Conservation (phyloP, 345 rosid genomes). For the Citrus trifoliata region DNA sequence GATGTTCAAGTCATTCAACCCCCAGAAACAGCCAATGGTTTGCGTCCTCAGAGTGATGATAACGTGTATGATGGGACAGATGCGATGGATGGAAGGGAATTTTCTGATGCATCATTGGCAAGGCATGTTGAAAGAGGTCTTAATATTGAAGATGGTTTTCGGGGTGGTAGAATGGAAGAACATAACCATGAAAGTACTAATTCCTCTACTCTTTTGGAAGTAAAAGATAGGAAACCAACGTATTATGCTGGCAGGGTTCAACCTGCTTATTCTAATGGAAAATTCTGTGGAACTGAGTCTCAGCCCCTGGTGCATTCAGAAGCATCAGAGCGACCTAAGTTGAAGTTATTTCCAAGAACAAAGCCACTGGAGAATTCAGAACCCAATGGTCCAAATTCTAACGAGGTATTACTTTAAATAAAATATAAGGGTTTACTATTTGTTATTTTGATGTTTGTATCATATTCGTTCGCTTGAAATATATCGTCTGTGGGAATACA, state of each 20-base stretch:
- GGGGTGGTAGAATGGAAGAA: slow-evolving; percentile 35
- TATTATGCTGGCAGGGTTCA: slow-evolving; percentile 30
- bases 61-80: slow-evolving; percentile 18
- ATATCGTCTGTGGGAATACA: slow-evolving; percentile 24
- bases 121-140: slow-evolving; percentile 36
- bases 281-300: slow-evolving; percentile 33
- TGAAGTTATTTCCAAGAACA: slow-evolving; percentile 62
- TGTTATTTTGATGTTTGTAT: not conserved
- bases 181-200: slow-evolving; percentile 36
- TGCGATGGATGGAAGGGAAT: slow-evolving; percentile 31
- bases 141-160: slow-evolving; percentile 34
- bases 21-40: slow-evolving; percentile 37
- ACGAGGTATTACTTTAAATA: slow-evolving; percentile 33
- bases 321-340: slow-evolving; percentile 57
- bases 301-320: slow-evolving; percentile 40
- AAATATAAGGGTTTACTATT: not conserved
- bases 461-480: slow-evolving; percentile 9
- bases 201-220: slow-evolving; percentile 33
- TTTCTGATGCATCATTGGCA: slow-evolving; percentile 28
- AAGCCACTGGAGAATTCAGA: slow-evolving; percentile 59
- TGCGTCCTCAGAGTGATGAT: slow-evolving; percentile 29
- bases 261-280: slow-evolving; percentile 33
- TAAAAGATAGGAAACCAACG: slow-evolving; percentile 36
- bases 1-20: slow-evolving; percentile 50
- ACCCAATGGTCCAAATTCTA: slow-evolving; percentile 30